Conservation (phyloP, 805 yeast species). For the Yamadazyma akitaensis region DNA sequence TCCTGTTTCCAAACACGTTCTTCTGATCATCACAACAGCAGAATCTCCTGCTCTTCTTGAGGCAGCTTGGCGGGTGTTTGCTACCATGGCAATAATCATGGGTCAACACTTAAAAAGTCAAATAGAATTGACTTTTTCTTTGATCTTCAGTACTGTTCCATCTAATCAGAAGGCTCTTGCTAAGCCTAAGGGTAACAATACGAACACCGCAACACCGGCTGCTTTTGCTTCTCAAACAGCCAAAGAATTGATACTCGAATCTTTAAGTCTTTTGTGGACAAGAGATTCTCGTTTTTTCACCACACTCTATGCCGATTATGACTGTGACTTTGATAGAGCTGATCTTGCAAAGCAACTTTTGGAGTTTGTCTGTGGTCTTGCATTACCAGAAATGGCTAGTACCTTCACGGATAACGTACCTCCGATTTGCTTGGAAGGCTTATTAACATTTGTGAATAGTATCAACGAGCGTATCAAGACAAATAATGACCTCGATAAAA, state of each 20-base stretch:
- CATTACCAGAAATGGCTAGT: slow-evolving; percentile 82
- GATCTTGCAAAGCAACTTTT: slow-evolving; percentile 70
- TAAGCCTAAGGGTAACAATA: not conserved
- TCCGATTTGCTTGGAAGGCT: slow-evolving; percentile 87
- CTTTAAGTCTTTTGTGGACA: slow-evolving; percentile 76
- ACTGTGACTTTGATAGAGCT: slow-evolving; percentile 83
- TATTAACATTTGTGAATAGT: slow-evolving; percentile 65
- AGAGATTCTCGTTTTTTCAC: slow-evolving; percentile 77
- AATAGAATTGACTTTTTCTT: slow-evolving; percentile 65
- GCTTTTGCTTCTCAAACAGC: slow-evolving; percentile 6
- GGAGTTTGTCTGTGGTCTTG: slow-evolving; percentile 68
- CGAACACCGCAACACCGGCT: slow-evolving; percentile 2
- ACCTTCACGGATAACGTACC: slow-evolving; percentile 84
- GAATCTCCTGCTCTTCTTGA: slow-evolving; percentile 73
- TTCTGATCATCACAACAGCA: slow-evolving; percentile 70
- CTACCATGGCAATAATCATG: slow-evolving; percentile 66
- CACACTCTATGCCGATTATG: slow-evolving; percentile 74
- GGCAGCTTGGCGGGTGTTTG: slow-evolving; percentile 70
- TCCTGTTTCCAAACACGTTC: slow-evolving; percentile 78
- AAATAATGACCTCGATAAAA: not conserved
- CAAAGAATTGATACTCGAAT: slow-evolving; percentile 82
- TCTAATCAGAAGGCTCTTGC: slow-evolving; percentile 6
- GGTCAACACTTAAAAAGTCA: slow-evolving; percentile 71
- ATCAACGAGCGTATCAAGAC: slow-evolving; percentile 50
- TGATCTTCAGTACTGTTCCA: slow-evolving; percentile 51